Evolutionary conservation across 2,329 filamentous ascomycete species (phyloP).

Genomic region (Purpureocillium takamizusanense): DNA sequence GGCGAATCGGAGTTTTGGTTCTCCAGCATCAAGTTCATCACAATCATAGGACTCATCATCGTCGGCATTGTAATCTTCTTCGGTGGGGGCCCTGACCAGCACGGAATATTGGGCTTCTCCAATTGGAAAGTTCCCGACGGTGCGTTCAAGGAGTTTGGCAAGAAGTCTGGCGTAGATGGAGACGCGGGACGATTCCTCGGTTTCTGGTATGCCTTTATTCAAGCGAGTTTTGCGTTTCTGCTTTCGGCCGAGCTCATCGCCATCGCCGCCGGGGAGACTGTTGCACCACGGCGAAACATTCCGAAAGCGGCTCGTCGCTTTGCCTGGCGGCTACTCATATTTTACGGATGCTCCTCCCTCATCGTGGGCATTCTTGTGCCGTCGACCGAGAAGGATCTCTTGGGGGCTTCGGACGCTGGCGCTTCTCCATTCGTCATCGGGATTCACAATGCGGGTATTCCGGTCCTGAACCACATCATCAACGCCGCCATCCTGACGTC

Average conservation of each 20-base stretch:
- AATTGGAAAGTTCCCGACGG: constrained; percentile 61
- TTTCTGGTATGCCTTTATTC: constrained; percentile 59
- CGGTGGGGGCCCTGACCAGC: constrained; percentile 57
- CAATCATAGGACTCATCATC: constrained; percentile 64
- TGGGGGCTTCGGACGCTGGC: constrained; percentile 44
- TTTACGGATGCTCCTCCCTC: constrained; percentile 51
- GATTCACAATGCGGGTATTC: constrained; percentile 55
- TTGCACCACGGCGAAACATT: constrained; percentile 54
- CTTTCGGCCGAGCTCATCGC: constrained; percentile 53
- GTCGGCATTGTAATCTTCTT: constrained; percentile 66
- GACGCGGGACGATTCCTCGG: constrained; percentile 52
- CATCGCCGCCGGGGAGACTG: constrained; percentile 54
- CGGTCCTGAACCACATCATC: constrained; percentile 53
- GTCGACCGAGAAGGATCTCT: constrained; percentile 48
- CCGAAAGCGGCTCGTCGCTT: constrained; percentile 55
- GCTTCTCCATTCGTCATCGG: constrained; percentile 56
- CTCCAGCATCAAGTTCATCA: constrained; percentile 64
- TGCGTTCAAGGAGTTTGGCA: constrained; percentile 53
- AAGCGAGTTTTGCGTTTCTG: constrained; percentile 33
- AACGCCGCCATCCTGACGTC: constrained; percentile 59
- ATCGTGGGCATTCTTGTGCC: constrained; percentile 53
- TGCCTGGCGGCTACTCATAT: constrained; percentile 50
- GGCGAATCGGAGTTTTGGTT: constrained; percentile 74
- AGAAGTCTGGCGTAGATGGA: constrained; percentile 43
- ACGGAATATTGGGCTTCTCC: constrained; percentile 53